These are phyloP conservation scores for Fraxinus americana DNA, from an alignment of 257 asterid species.

Conservation along the genomic window DNA sequence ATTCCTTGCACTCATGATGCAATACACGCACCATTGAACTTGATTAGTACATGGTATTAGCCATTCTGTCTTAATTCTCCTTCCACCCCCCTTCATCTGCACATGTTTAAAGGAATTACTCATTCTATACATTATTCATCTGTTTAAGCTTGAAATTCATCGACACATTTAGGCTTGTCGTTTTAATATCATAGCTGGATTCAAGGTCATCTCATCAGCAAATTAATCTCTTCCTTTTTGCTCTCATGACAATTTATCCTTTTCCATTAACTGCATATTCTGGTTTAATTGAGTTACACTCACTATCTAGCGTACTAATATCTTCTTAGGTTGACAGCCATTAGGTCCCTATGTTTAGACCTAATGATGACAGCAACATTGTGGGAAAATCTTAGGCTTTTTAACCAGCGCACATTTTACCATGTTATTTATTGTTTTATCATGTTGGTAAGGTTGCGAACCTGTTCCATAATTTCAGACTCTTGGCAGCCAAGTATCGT, in stretches of 20 bases:
- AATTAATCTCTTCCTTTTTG: background rate
- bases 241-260: too few relatives aligned
- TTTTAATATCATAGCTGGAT: background rate
- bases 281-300: background rate
- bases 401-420: background rate
- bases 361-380: background rate
- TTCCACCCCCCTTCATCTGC: background rate
- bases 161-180: background rate
- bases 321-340: background rate
- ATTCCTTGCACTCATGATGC: background rate
- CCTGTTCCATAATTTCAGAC: slow-evolving; percentile 50
- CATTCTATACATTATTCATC: background rate
- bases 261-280: background rate
- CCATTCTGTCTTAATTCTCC: background rate
- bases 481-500: slow-evolving; percentile 93
- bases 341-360: background rate
- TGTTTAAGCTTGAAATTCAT: slow-evolving; percentile 4
- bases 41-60: background rate
- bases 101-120: background rate
- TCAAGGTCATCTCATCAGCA: background rate
- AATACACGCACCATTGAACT: slow-evolving; percentile 5
- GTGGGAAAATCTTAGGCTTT: background rate
- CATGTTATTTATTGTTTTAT: background rate
- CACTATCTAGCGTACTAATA: background rate
- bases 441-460: slow-evolving; percentile 14